These are phyloP conservation scores for Ramichloridium luteum DNA, from an alignment of 2,329 filamentous ascomycete genomes.

Conservation along the genomic window DNA sequence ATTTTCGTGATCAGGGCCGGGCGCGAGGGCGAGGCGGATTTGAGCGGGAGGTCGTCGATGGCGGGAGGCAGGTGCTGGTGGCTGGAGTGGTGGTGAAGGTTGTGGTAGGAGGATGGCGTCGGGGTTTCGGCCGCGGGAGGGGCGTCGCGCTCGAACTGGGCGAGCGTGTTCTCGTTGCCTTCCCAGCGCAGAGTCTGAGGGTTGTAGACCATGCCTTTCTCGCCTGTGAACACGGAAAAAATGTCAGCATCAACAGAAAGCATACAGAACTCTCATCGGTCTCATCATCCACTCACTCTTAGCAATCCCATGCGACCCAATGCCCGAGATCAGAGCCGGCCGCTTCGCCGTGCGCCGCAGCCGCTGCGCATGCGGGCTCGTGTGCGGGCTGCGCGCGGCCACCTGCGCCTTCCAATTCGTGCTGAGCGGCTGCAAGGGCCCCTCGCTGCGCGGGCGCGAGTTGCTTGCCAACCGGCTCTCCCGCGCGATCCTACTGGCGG, in stretches of 20 bases:
- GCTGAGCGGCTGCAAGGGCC: conserved; percentile 39
- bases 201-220: conserved; percentile 96
- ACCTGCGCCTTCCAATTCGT: conserved; percentile 50
- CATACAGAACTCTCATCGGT: conserved; percentile 2
- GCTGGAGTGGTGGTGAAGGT: conserved; percentile 24
- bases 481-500: conserved; percentile 51
- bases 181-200: conserved; percentile 81
- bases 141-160: conserved; percentile 53
- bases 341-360: conserved; percentile 39
- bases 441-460: conserved; percentile 31
- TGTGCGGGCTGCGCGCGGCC: conserved; percentile 38
- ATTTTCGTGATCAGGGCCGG: conserved; percentile 86
- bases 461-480: conserved; percentile 39
- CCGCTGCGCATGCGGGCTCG: conserved; percentile 37
- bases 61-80: conserved; percentile 28
- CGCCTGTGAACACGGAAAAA: conserved; percentile 49
- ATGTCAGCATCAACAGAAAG: too few relatives aligned
- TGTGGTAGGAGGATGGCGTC: conserved; percentile 22
- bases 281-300: conserved; percentile 52
- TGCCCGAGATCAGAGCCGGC: conserved; percentile 79
- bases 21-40: conserved; percentile 36
- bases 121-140: conserved; percentile 23
- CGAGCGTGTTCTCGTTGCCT: conserved; percentile 80
- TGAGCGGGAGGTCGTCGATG: conserved; percentile 13
- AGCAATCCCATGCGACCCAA: conserved; percentile 56